A percentile compares a stretch with the other conserved stretches of the same genome.
These are phyloP conservation scores for Microdochium trichocladiopsis DNA, from an alignment of 2,329 filamentous ascomycete species.

Conservation along the genomic window DNA sequence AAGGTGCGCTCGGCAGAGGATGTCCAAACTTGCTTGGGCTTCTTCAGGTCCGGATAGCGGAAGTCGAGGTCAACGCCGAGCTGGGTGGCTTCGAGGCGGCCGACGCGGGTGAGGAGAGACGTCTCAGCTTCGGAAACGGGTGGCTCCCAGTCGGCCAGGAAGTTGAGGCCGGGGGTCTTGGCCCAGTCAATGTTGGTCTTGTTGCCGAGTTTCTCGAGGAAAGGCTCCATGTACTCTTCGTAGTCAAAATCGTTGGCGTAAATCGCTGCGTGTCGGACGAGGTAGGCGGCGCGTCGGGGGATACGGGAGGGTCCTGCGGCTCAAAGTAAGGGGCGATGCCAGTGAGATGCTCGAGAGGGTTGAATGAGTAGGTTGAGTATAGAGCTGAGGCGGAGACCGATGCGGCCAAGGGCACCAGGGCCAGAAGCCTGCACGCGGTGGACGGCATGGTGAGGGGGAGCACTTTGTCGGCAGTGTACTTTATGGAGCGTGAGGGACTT, in stretches of 20 bases:
- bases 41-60: conserved; percentile 45
- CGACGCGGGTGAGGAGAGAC: conserved; percentile 53
- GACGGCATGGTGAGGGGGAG: neutral
- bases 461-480: no score
- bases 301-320: conserved; percentile 37
- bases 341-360: conserved; percentile 7
- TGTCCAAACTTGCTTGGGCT: conserved; percentile 51
- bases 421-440: neutral
- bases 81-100: conserved; percentile 52
- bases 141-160: conserved; percentile 47
- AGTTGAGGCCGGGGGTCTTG: conserved; percentile 45
- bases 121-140: conserved; percentile 50
- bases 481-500: no score
- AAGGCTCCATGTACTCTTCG: conserved; percentile 48
- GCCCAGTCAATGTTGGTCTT: conserved; percentile 48
- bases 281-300: conserved; percentile 42
- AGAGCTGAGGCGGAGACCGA: conserved; percentile 5
- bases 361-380: conserved; percentile 9
- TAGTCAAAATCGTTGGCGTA: conserved; percentile 54
- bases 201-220: conserved; percentile 51
- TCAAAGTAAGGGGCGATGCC: conserved; percentile 39
- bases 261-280: conserved; percentile 53
- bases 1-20: conserved; percentile 56
- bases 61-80: conserved; percentile 52
- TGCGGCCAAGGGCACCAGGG: conserved; percentile 4